Evolutionary conservation across 208 protist genomes (phyloP).

Genomic region (Zelonia costaricensis): DNA sequence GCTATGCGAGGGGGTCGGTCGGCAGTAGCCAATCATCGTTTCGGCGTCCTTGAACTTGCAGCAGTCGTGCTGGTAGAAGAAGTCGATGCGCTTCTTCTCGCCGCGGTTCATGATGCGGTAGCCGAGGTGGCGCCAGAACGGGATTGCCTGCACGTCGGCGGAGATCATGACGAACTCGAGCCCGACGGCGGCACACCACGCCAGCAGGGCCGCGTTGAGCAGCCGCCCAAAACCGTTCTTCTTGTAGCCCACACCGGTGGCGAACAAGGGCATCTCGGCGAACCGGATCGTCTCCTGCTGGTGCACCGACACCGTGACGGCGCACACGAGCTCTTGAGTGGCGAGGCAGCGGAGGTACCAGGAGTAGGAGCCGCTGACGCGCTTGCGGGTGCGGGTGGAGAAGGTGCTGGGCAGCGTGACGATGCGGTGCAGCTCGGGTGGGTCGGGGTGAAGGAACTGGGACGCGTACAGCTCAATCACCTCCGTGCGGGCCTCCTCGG

Average conservation of each 20-base stretch:
- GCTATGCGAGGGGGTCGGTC: too few species aligned
- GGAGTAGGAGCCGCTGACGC: conserved; percentile 72
- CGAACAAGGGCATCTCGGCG: conserved; percentile 88
- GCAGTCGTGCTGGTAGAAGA: conserved; percentile 89
- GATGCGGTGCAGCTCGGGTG: conserved; percentile 62
- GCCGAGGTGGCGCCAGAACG: conserved; percentile 80
- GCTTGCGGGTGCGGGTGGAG: conserved; percentile 74
- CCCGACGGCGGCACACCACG: conserved; percentile 56
- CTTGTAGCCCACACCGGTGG: conserved; percentile 87
- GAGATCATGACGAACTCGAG: conserved; percentile 90
- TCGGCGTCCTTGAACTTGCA: conserved; percentile 83
- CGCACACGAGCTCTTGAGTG: conserved; percentile 73
- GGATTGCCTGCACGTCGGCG: conserved; percentile 83
- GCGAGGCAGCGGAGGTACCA: conserved; percentile 76
- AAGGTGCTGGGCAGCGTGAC: conserved; percentile 66
- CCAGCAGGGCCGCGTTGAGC: conserved; percentile 70
- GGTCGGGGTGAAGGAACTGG: conserved; percentile 85
- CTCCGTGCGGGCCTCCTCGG: conserved; percentile 55
- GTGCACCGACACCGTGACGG: conserved; percentile 76
- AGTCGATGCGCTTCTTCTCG: conserved; percentile 78
- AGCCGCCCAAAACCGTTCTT: conserved; percentile 78
- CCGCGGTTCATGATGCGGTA: conserved; percentile 73
- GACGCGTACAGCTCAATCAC: conserved; percentile 81
- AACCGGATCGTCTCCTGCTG: conserved; percentile 77
- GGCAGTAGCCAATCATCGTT: conserved; percentile 86